phyloP scores from a whole-genome alignment of 805 yeast genomes.

The Brettanomyces custersianus region DNA sequence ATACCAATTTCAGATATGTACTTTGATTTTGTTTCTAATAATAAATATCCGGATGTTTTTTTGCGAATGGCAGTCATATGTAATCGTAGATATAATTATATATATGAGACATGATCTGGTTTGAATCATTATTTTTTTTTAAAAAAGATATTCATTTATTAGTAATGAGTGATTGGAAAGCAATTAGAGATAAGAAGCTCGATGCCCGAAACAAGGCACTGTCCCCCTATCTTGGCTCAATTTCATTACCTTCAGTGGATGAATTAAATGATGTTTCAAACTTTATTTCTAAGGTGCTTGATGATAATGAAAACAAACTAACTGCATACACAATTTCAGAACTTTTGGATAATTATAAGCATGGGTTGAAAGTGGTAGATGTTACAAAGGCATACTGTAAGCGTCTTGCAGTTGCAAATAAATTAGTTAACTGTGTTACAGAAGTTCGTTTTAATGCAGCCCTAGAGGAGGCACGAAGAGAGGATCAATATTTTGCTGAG shows the following conservation, averaged over 20 bases:
- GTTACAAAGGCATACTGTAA: constrained; percentile 39
- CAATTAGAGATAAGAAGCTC: background rate
- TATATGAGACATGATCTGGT: no score
- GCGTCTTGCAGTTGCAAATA: constrained; percentile 40
- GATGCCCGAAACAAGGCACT: background rate
- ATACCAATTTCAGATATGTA: constrained; percentile 21
- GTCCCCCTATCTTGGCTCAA: background rate
- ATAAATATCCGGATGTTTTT: no score
- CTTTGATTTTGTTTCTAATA: no score
- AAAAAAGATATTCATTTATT: no score
- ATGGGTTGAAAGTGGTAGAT: constrained; percentile 10
- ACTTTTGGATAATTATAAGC: background rate
- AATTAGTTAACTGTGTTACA: constrained; percentile 40
- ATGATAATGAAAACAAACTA: background rate
- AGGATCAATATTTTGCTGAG: constrained; percentile 39
- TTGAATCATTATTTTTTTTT: no score
- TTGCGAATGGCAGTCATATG: no score
- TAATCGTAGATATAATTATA: no score
- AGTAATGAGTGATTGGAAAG: background rate
- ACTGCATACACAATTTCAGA: constrained; percentile 2
- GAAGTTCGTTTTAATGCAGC: constrained; percentile 41
- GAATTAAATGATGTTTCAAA: constrained; percentile 4
- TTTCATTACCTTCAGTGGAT: background rate
- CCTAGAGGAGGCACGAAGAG: constrained; percentile 35
- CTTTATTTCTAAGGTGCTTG: constrained; percentile 3